Base-by-base conservation (phyloP, 2,329 filamentous ascomycete genomes). In the Pyricularia pennisetigena region DNA sequence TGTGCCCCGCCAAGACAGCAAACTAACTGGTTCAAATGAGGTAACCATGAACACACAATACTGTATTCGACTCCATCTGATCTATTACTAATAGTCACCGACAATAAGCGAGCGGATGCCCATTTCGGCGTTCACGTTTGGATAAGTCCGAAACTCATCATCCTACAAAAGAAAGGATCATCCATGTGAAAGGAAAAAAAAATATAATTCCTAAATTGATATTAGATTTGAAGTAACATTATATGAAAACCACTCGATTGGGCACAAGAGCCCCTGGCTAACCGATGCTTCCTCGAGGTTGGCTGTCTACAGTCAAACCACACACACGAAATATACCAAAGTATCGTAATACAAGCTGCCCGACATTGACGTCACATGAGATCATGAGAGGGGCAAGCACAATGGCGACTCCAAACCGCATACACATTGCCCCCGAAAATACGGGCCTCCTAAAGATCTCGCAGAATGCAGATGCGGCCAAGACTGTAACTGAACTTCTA, bases 401-500 rank as follows among this genome's bases (percentile, higher is more conserved):
- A n/a, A 84, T 84, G 80, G 81, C 83, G 0, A 82, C 82, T 2
- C 71, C 83, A 1, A 80, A 79, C 70, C 80, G 78, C 16, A 82
- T 88, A 66, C 74, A 81, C 24, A 77, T 89, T 67, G 74, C 76
- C 4, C 75, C 81, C 1, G 75, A 81, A 2, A 80, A 86, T 67
- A 83, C 82, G 0, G 86, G 86, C 4, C 74, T 88, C 8, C 79
- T 83, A 71, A 76, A 76, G 8, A 69, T 81, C 75, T 70, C 80
- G 70, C 78, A 86, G 75, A 85, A 80, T 2, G 78, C 84, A 2
- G 86, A 87, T 41, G 83, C 88, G 0, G 90, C 92, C 0, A 79
- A 81, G 57, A 88, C 82, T 69, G 83, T 85, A 0, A 89, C 88
- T 3, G 82, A 90, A 70, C 78, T 97, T 4, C 79, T 97, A 23